Percentiles rank a stretch among this genome's conserved stretches.
These are phyloP conservation scores for Euryodendron excelsum DNA, from an alignment of 148 eudicot species.

Conservation along the genomic window DNA sequence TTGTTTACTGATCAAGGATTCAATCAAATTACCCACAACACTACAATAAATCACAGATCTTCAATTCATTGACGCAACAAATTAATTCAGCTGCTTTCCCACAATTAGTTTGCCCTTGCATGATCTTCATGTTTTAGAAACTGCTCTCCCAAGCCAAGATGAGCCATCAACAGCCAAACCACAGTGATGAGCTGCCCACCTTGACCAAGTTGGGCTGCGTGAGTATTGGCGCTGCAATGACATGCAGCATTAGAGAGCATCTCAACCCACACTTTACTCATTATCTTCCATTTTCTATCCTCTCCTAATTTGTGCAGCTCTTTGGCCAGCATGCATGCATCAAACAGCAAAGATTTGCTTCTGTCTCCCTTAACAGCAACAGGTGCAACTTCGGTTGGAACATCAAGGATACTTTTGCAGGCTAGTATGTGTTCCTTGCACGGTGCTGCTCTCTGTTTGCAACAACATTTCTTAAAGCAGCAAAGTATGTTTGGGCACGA, in stretches of 20 bases:
- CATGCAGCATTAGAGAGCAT: conserved; percentile 6
- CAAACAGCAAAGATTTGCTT: conserved; percentile 24
- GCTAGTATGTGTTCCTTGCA: not conserved
- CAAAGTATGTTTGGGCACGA: no score
- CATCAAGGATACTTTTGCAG: not conserved
- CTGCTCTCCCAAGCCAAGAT: conserved; percentile 21
- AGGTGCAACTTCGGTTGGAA: conserved; percentile 3
- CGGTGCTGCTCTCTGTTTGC: no score
- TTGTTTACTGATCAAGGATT: no score
- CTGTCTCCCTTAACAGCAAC: conserved; percentile 17
- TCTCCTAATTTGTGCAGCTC: not conserved
- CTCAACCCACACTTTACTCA: conserved; percentile 25
- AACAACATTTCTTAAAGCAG: no score
- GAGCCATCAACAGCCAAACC: conserved; percentile 30
- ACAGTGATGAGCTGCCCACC: conserved; percentile 19
- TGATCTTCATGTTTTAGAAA: conserved; percentile 15
- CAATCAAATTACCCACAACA: no score
- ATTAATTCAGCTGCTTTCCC: not conserved
- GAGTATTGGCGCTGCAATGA: conserved; percentile 9
- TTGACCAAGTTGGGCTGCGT: conserved; percentile 18
- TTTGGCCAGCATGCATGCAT: conserved; percentile 23
- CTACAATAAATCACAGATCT: not conserved
- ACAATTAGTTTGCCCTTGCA: conserved; percentile 6
- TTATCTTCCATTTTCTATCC: conserved; percentile 10
- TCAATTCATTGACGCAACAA: not conserved